Evolutionary conservation across 192 early-diverging fungal genomes (phyloP).

Genomic region (Radiomyces spectabilis): DNA sequence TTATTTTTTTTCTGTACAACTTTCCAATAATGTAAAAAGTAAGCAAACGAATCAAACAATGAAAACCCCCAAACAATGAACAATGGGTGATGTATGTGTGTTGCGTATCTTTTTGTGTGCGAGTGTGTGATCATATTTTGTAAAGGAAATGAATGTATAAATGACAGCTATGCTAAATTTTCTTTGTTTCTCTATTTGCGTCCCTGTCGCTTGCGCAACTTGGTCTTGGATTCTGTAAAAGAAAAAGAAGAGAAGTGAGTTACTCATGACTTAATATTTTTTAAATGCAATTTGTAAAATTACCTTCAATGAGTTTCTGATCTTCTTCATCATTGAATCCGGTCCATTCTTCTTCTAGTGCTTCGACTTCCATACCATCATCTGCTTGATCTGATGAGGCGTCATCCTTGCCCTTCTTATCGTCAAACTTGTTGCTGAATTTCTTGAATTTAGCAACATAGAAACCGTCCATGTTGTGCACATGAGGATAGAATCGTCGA

Average conservation of each 20-base stretch:
- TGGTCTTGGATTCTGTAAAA: constrained; percentile 7
- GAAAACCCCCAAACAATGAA: no score
- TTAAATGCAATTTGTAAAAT: neutral
- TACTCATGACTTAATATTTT: neutral
- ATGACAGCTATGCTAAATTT: neutral
- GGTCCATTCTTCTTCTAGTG: constrained; percentile 23
- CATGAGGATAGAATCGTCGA: constrained; percentile 91
- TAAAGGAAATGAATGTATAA: no score
- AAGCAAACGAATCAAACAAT: no score
- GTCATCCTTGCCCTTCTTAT: constrained; percentile 33
- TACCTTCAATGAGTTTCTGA: constrained; percentile 45
- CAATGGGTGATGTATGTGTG: no score
- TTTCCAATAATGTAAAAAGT: no score
- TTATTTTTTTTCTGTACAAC: no score
- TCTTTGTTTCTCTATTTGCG: neutral
- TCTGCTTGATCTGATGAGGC: constrained; percentile 29
- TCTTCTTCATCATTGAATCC: constrained; percentile 61
- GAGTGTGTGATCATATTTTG: neutral
- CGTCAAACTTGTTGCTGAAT: constrained; percentile 72
- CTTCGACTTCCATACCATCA: constrained; percentile 28
- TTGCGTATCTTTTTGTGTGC: neutral
- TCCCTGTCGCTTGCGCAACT: constrained; percentile 11
- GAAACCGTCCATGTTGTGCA: constrained; percentile 99
- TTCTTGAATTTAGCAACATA: constrained; percentile 98
- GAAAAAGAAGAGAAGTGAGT: neutral